Conservation (phyloP, 306 rosid species). For the Glycine soja region DNA sequence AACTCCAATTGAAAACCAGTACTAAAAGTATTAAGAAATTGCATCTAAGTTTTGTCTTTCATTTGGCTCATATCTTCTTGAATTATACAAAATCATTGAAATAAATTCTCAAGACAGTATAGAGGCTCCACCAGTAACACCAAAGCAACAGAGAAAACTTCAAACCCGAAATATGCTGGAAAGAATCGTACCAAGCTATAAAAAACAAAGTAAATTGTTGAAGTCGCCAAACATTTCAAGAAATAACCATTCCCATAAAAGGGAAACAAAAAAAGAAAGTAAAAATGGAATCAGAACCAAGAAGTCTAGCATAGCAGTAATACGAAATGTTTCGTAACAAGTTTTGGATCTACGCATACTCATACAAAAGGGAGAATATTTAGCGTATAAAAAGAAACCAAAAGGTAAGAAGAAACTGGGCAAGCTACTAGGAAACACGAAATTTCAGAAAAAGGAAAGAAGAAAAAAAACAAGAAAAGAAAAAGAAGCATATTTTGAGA, state of each 20-base stretch:
- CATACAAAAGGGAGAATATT: neutral
- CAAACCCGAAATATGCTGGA: neutral
- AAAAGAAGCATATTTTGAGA: constrained; percentile 7
- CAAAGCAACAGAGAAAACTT: neutral
- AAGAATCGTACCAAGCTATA: neutral
- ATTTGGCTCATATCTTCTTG: constrained; percentile 19
- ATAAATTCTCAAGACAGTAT: neutral
- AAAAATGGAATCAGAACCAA: neutral
- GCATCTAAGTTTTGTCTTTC: neutral
- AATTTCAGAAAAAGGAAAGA: neutral
- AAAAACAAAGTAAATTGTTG: neutral
- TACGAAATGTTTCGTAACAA: neutral
- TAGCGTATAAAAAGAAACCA: constrained; percentile 2
- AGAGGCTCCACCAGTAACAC: neutral
- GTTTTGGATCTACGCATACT: constrained; percentile 6
- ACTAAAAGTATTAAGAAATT: neutral
- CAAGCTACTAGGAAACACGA: neutral
- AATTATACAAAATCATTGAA: neutral
- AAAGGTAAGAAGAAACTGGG: neutral
- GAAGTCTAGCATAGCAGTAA: neutral
- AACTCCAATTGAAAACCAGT: neutral
- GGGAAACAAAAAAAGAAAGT: neutral
- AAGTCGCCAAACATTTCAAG: neutral
- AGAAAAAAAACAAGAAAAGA: neutral
- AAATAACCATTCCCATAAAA: neutral